Evolutionary conservation across 1,284 basidiomycete genomes (phyloP), one percentile per base, ranked within the genome.

Genomic region (Pholiota adiposa): DNA sequence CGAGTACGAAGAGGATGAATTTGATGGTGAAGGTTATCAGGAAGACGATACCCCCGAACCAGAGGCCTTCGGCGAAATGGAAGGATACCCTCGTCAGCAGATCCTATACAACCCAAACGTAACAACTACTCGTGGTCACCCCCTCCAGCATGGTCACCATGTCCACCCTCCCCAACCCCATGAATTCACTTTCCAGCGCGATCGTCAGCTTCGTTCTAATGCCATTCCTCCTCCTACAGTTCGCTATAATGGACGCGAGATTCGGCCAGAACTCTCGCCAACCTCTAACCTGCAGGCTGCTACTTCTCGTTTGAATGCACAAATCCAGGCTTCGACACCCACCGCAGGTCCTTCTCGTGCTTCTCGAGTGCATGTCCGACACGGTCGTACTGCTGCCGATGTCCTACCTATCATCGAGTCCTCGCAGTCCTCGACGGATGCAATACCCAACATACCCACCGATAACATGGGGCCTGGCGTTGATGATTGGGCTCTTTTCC

Each of bases 1-100:
- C 0, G 87, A 90, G 65, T 88, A 90, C 63, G 88, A 90, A 56
- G 88, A 89, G 51, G 87, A 89, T 55, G 82, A 84, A 60, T 84
- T 88, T 36, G 79, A 88, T 44, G 78, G 76, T 8, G 85, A 86
- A 40, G 77, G 75, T 19, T 81, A 83, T 43, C 78, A 79, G 50
- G 84, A 83, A 59, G 82, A 83, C 25, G 82, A 82, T 46, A 82
- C 77, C 2, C 78, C 78, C 2, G 79, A 81, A 57, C 74, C 77
- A n/a, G 83, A 83, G 31, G 75, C 75, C 19, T 77, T 77, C 49
- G 79, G 72, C 4, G 77, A 72, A 40, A 60, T 65, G 33, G 67
- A 67, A 61, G 71, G 70, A 52, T 68, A 44, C 50, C 68, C 71
- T 50, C 68, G 67, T 19, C 66, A 72, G 62, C 51, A 65, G 7